Conservation (phyloP, 768 basidiomycete species). For the Calocybe indica region DNA sequence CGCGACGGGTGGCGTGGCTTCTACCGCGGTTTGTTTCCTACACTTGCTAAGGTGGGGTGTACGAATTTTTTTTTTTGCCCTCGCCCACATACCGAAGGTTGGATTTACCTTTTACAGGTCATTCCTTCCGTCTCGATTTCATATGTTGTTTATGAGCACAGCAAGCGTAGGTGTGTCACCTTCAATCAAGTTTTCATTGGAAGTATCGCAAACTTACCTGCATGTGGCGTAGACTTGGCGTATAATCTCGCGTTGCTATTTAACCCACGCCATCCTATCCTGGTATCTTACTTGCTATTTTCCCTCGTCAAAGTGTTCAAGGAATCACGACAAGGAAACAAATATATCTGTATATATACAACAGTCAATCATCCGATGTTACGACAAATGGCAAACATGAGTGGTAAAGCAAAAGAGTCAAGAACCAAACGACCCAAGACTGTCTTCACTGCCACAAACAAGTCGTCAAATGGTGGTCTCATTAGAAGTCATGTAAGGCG, state of each 20-base stretch:
- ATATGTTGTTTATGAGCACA: constrained; percentile 90
- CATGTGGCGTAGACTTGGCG: constrained; percentile 46
- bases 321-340: too few species aligned
- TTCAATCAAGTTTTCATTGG: neutral
- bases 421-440: too few species aligned
- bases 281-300: constrained; percentile 3
- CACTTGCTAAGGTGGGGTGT: constrained; percentile 74
- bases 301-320: neutral
- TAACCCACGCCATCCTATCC: constrained; percentile 3
- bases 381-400: too few species aligned
- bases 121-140: constrained; percentile 96
- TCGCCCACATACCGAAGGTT: neutral
- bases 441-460: too few species aligned
- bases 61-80: neutral
- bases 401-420: too few species aligned
- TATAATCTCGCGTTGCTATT: constrained; percentile 27
- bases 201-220: constrained; percentile 7
- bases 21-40: constrained; percentile 89
- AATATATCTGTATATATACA: too few species aligned
- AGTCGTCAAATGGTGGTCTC: too few species aligned
- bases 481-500: too few species aligned
- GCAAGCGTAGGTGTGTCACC: constrained; percentile 62
- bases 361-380: too few species aligned
- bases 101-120: constrained; percentile 44
- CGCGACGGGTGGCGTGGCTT: constrained; percentile 92